Conservation (phyloP, 1,284 basidiomycete species). For the Apiotrichum brassicae region DNA sequence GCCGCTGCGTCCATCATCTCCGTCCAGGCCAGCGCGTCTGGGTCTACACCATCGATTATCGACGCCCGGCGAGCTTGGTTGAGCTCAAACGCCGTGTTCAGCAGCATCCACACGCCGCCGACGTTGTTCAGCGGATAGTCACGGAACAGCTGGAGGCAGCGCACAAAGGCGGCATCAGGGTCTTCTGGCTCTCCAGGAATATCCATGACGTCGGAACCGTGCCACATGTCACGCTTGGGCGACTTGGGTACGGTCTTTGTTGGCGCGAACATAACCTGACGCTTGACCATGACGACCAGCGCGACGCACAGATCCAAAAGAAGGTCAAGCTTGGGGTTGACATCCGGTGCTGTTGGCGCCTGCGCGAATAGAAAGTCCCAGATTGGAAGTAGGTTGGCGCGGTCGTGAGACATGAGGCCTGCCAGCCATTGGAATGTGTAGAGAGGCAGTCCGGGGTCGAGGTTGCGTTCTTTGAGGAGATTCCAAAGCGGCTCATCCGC, state of each 20-base stretch:
- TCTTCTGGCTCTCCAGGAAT: conserved; percentile 15
- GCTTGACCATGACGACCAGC: conserved; percentile 35
- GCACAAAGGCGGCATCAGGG: conserved; percentile 24
- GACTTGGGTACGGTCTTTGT: not conserved
- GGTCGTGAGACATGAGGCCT: conserved; percentile 28
- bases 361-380: conserved; percentile 45
- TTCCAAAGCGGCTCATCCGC: conserved; percentile 32
- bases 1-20: conserved; percentile 8
- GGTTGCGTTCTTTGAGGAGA: conserved; percentile 24
- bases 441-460: conserved; percentile 31
- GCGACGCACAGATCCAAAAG: conserved; percentile 38
- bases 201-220: conserved; percentile 7
- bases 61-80: conserved; percentile 25
- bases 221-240: conserved; percentile 12
- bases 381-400: conserved; percentile 25
- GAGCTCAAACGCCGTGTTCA: conserved; percentile 30
- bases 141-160: conserved; percentile 25
- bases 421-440: conserved; percentile 40
- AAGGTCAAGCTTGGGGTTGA: conserved; percentile 34
- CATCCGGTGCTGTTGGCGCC: conserved; percentile 19
- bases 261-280: conserved; percentile 13
- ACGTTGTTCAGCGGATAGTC: conserved; percentile 27
- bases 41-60: conserved; percentile 21
- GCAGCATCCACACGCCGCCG: conserved; percentile 24
- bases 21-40: conserved; percentile 19